A percentile compares a stretch with the other conserved stretches of the same genome.
Evolutionary conservation across 139 green algal species (phyloP).

Genomic region (Coelastrella sp.): DNA sequence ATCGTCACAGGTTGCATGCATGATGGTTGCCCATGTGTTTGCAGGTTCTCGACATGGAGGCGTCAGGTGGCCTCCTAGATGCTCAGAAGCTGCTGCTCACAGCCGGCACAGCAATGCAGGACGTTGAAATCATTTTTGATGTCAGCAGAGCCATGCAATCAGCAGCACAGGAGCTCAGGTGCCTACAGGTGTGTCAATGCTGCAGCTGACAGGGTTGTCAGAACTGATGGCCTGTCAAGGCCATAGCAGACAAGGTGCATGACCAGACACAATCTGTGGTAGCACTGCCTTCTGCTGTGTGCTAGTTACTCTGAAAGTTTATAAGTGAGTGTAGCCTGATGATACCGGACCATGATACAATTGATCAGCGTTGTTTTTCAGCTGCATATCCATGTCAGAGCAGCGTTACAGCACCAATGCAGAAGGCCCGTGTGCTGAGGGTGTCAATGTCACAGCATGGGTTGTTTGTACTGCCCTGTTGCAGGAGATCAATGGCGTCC

Average conservation of each 20-base stretch:
- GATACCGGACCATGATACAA: no score
- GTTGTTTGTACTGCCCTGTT: not conserved
- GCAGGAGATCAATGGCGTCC: constrained; percentile 47
- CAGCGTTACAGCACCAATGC: no score
- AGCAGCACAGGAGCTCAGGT: constrained; percentile 56
- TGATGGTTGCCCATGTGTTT: not conserved
- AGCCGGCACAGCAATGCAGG: constrained; percentile 45
- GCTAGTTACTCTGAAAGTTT: no score
- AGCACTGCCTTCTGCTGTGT: no score
- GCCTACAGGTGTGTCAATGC: constrained; percentile 45
- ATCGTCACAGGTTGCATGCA: no score
- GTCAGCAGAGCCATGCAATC: constrained; percentile 38
- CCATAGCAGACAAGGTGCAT: no score
- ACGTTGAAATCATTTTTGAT: constrained; percentile 13
- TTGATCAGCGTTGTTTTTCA: no score
- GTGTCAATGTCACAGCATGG: no score
- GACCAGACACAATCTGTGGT: no score
- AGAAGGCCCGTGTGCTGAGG: no score
- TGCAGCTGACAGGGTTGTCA: not conserved
- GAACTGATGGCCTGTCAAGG: not conserved
- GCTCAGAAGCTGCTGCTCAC: constrained; percentile 53
- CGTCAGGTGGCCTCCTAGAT: constrained; percentile 50
- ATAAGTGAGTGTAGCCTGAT: no score
- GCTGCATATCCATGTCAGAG: no score
- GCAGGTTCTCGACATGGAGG: constrained; percentile 25